Base-by-base conservation (phyloP, 2,329 filamentous ascomycete species). In the Colletotrichum noveboracense region DNA sequence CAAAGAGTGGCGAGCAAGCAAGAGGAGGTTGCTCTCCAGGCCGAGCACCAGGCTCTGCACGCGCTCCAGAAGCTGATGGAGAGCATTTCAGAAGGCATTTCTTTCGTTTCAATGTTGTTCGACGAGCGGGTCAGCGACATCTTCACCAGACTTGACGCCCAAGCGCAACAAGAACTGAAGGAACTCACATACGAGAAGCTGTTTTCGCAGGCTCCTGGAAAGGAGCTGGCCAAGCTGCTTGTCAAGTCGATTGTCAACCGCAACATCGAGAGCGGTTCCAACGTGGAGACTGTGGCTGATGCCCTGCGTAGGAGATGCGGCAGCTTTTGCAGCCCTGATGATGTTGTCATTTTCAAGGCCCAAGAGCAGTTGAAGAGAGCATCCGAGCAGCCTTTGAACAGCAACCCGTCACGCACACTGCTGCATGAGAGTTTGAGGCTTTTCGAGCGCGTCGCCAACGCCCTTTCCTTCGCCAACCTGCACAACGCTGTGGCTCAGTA, bases 181-280 rank as follows among this genome's bases (percentile, higher is more conserved):
- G 91, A 93, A 43, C 89, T 99, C 69, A 98, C 95, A 0, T 99
- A 95, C 81, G 95, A 98, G 83, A 91, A 92, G 61, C 91, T 99
- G 0, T 98, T 99, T 83, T 94, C 95, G 6, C 92, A 94, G 56
- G 85, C 90, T 7, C 89, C 92, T 21, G 97, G 97, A 36, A 95
- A 95, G 79, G 95, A 98, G 13, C 91, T 98, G 28, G 97, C 96
- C 4, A 98, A 98, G 84, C 91, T 98, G 71, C 89, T 99, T 2
- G 97, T 99, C 72, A 99, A 98, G 84, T 96, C 96, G 1, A 98
- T 99, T 81, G 97, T 99, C 70, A 98, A 98, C 84, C 93, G 96
- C 80, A 99, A 98, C 83, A 99, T 99, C 80, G 94, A 96, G 74
- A 98, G 95, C 81, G 97, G 97, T 12, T 96, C 96, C 6, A 99